A percentile compares a stretch with the other conserved stretches of the same genome.
Evolutionary conservation across 495 filamentous ascomycete genomes (phyloP).

Genomic region (Hyaloscypha bicolor): DNA sequence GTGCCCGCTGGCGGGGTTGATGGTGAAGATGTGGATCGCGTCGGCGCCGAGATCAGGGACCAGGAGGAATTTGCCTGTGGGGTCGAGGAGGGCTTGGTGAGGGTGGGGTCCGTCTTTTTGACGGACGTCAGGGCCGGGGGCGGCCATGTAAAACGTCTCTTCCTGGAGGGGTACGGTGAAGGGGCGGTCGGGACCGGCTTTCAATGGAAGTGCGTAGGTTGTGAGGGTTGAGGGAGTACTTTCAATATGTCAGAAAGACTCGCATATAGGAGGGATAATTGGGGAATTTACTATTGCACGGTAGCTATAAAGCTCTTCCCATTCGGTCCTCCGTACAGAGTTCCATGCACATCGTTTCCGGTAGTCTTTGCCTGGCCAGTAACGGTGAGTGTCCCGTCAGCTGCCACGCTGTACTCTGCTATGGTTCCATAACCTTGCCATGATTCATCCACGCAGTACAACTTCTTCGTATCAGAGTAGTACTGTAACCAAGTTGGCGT

Average conservation of each 20-base stretch:
- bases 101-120: slow-evolving; percentile 64
- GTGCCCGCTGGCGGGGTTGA: slow-evolving; percentile 43
- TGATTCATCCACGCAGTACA: slow-evolving; percentile 28
- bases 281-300: slow-evolving; percentile 18
- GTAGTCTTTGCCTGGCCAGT: slow-evolving; percentile 14
- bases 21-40: slow-evolving; percentile 60
- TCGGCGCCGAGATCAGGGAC: slow-evolving; percentile 75
- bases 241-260: background rate
- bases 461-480: slow-evolving; percentile 11
- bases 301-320: slow-evolving; percentile 20
- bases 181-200: slow-evolving; percentile 9
- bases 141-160: slow-evolving; percentile 43
- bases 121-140: slow-evolving; percentile 6
- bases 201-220: slow-evolving; percentile 14
- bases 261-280: background rate
- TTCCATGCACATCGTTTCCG: slow-evolving; percentile 15
- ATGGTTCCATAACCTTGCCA: slow-evolving; percentile 20
- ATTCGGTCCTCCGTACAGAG: slow-evolving; percentile 12
- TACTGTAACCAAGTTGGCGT: slow-evolving; percentile 19
- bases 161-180: slow-evolving; percentile 29
- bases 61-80: slow-evolving; percentile 63
- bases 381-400: slow-evolving; percentile 11
- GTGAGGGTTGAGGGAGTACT: slow-evolving; percentile 17
- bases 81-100: slow-evolving; percentile 69
- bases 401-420: slow-evolving; percentile 13